These are phyloP conservation scores for Calvatia gigantea DNA, from an alignment of 768 basidiomycete species.

Conservation along the genomic window DNA sequence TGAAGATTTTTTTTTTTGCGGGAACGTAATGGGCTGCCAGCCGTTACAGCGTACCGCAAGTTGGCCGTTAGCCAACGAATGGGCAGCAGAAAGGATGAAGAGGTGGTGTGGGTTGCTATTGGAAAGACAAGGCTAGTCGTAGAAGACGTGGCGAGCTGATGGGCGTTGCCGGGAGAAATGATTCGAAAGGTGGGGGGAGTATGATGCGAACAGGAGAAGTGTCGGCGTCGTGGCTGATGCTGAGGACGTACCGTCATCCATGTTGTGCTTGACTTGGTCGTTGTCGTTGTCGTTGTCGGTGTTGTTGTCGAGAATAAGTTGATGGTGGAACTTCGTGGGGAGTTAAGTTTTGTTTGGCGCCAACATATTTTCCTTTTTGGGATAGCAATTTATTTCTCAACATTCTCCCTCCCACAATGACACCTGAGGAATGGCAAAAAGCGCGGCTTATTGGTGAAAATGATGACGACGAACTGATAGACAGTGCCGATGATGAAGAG, in stretches of 20 bases:
- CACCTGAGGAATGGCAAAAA: constrained; percentile 25
- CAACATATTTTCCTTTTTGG: constrained; percentile 6
- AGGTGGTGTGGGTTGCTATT: constrained; percentile 23
- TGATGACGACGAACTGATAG: constrained; percentile 51
- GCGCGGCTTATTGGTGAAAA: constrained; percentile 52
- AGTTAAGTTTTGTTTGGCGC: constrained; percentile 12
- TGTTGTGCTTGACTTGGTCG: constrained; percentile 20
- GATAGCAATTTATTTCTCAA: background rate
- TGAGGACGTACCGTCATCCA: constrained; percentile 80
- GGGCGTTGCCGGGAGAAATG: constrained; percentile 13
- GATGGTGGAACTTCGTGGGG: background rate
- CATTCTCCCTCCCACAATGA: background rate
- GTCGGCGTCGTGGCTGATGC: constrained; percentile 71
- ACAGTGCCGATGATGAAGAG: constrained; percentile 77
- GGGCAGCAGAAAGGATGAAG: constrained; percentile 20
- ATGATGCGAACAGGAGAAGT: constrained; percentile 43
- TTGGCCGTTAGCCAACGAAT: constrained; percentile 44
- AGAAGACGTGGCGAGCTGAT: constrained; percentile 6
- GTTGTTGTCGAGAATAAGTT: background rate
- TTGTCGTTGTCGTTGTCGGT: constrained; percentile 14
- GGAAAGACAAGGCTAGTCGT: constrained; percentile 16
- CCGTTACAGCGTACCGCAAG: constrained; percentile 19
- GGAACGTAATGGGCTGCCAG: constrained; percentile 3
- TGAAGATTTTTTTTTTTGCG: background rate
- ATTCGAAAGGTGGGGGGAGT: constrained; percentile 1